Evolutionary conservation across 2,329 filamentous ascomycete genomes (phyloP), one percentile per base, ranked within the genome.

Genomic region (Fusarium burgessii): DNA sequence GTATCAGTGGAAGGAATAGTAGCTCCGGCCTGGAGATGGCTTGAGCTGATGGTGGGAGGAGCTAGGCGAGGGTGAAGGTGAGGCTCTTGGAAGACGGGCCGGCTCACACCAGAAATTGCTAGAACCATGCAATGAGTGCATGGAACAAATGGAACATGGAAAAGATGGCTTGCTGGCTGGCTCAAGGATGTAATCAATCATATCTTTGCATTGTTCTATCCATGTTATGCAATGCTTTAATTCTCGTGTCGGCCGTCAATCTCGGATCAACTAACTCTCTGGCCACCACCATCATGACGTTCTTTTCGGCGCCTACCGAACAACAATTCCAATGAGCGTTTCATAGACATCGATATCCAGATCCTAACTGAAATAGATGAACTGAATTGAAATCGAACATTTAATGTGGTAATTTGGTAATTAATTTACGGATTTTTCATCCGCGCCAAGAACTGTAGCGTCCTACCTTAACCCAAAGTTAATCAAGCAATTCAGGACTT

Each of bases 31-130:
- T 55, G 27, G 42, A 23, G 35, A 41, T 63, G 59, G 62, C 45
- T 57, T 49, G 45, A 35, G 40, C 38, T 62, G 50, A 65, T 47
- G 62, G 62, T 65, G 62, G 50, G 62, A 68, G 68, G 70, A 70
- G 72, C 70, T 55, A 45, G n/a, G 59, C 11, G 46, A 47, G 29
- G n/a, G 46, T 49, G 15, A 54, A 23, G 35, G 50, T 62, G 64
- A 61, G 60, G 62, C 55, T 42, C 57, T 54, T 69, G 62, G 63
- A 54, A 75, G 68, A 74, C 73, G 73, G 73, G 66, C 73, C 71
- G 73, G 73, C 49, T 70, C 27, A 68, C 60, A 65, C 64, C 65
- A 71, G 68, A 70, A 70, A 58, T 45, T 67, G 63, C 68, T 67
- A 70, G 68, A 70, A 71, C 54, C 68, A 66, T 70, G 66, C 40